phyloP scores from a whole-genome alignment of 768 basidiomycete genomes.

The Lepiota subincarnata region DNA sequence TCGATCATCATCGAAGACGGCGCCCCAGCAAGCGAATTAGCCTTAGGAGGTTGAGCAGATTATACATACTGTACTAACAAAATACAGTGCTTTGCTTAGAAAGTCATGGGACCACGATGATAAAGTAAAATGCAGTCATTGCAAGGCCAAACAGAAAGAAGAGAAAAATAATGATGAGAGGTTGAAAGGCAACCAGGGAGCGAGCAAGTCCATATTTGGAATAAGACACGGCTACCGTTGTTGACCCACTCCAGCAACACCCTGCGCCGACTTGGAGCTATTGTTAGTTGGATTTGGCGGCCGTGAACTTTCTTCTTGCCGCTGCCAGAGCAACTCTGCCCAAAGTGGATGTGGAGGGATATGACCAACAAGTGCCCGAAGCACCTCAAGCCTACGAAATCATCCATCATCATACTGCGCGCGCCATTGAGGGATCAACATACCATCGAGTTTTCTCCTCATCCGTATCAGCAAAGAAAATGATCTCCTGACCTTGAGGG shows the following conservation, averaged over 20 bases:
- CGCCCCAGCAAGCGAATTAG: no score
- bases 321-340: conserved; percentile 89
- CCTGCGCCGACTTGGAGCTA: not conserved
- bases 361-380: conserved; percentile 79
- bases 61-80: conserved; percentile 9
- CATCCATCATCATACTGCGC: conserved; percentile 1
- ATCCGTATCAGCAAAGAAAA: conserved; percentile 89
- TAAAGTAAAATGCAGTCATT: conserved; percentile 6
- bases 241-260: not conserved
- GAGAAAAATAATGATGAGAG: not conserved
- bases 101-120: conserved; percentile 1
- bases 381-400: conserved; percentile 70
- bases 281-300: not conserved
- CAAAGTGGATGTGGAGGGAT: conserved; percentile 92
- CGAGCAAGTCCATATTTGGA: not conserved
- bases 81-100: conserved; percentile 10
- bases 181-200: not conserved
- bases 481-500: conserved; percentile 69
- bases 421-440: conserved; percentile 20
- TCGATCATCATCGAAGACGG: no score
- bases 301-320: conserved; percentile 50
- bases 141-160: conserved; percentile 1
- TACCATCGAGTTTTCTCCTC: conserved; percentile 87
- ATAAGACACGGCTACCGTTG: not conserved
- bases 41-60: not conserved